These are phyloP conservation scores for Aspergillus texensis DNA, from an alignment of 2,329 filamentous ascomycete genomes.

Conservation along the genomic window DNA sequence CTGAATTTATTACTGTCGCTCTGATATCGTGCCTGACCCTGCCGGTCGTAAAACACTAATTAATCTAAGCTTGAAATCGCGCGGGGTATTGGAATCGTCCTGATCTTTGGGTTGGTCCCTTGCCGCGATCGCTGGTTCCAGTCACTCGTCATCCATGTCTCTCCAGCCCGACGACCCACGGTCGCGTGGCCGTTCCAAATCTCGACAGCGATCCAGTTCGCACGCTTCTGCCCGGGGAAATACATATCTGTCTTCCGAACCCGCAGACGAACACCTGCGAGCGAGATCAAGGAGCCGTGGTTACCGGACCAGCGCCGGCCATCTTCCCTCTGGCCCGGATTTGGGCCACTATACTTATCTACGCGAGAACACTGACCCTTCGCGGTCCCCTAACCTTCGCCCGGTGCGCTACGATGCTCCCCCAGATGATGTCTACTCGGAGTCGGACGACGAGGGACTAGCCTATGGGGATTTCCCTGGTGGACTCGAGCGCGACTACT, in stretches of 20 bases:
- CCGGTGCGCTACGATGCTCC: constrained; percentile 25
- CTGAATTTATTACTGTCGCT: not conserved
- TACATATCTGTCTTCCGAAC: constrained; percentile 33
- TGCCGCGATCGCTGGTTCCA: constrained; percentile 9
- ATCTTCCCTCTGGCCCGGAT: constrained; percentile 26
- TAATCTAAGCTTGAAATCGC: not conserved
- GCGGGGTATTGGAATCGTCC: not conserved
- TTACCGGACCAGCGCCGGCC: constrained; percentile 24
- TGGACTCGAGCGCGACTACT: constrained; percentile 18
- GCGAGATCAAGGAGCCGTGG: constrained; percentile 23
- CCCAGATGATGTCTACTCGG: constrained; percentile 31
- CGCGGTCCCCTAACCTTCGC: constrained; percentile 24
- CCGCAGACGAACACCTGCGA: constrained; percentile 28
- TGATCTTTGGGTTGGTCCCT: not conserved
- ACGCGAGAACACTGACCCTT: constrained; percentile 24
- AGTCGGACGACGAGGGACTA: constrained; percentile 38
- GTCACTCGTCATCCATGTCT: constrained; percentile 29
- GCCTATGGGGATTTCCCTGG: constrained; percentile 39
- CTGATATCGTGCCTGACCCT: not conserved
- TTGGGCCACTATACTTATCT: constrained; percentile 24
- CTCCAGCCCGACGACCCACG: constrained; percentile 45
- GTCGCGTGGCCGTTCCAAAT: constrained; percentile 49
- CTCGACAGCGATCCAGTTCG: constrained; percentile 48
- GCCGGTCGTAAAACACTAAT: not conserved
- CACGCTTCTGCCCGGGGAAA: constrained; percentile 39